These are phyloP conservation scores for Solanum rostratum DNA, from an alignment of 257 asterid genomes.

Conservation along the genomic window DNA sequence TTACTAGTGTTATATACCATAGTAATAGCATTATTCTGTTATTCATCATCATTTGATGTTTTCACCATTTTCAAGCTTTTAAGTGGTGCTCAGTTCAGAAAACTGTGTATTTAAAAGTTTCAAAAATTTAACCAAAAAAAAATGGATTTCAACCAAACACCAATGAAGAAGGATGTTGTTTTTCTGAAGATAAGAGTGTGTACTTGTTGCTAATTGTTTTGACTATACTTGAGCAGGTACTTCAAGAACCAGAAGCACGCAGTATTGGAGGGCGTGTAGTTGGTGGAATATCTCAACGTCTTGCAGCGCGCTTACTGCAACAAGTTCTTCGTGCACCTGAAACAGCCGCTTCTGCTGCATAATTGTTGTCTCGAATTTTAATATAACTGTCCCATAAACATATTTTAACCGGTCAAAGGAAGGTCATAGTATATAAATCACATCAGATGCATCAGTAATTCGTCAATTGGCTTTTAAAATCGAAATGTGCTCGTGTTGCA, in stretches of 20 bases:
- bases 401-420: background rate
- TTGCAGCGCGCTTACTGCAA: slow-evolving; percentile 93
- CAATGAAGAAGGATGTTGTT: background rate
- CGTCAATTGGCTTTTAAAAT: background rate
- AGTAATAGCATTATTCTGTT: background rate
- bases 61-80: background rate
- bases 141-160: background rate
- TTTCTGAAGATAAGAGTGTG: background rate
- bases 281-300: slow-evolving; percentile 91
- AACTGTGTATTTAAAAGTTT: background rate
- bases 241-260: slow-evolving; percentile 89
- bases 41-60: background rate
- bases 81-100: background rate
- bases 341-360: slow-evolving; percentile 25
- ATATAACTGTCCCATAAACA: background rate
- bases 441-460: background rate
- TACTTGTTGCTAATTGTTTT: slow-evolving; percentile 11
- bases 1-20: background rate
- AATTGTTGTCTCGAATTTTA: background rate
- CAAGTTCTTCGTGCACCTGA: slow-evolving; percentile 85
- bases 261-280: slow-evolving; percentile 83
- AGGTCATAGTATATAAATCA: background rate
- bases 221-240: slow-evolving; percentile 40
- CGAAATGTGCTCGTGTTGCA: background rate
- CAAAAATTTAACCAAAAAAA: background rate